Conservation (phyloP, 805 yeast genomes). For the Pichia cabralensis region DNA sequence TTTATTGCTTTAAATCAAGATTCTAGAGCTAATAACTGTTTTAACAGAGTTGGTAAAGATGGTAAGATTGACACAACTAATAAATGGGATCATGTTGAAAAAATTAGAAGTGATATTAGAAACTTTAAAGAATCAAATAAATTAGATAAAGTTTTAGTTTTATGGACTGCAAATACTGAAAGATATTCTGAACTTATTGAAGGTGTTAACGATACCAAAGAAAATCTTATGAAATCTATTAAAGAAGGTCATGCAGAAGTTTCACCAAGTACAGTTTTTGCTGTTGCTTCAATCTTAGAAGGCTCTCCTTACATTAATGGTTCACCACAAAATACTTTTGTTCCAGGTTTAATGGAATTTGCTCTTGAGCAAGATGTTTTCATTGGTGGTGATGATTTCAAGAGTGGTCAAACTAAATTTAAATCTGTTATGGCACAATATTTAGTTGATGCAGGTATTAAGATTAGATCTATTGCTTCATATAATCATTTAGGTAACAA, state of each 20-base stretch:
- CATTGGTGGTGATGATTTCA: constrained; percentile 96
- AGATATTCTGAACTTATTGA: constrained; percentile 69
- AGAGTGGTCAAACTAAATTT: constrained; percentile 91
- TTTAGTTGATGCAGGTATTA: constrained; percentile 94
- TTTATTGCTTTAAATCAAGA: constrained; percentile 92
- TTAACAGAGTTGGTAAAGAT: constrained; percentile 39
- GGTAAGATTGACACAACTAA: constrained; percentile 44
- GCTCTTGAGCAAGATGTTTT: constrained; percentile 69
- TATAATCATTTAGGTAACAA: constrained; percentile 95
- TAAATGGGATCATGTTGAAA: constrained; percentile 88
- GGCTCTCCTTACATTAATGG: constrained; percentile 88
- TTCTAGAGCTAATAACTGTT: constrained; percentile 82
- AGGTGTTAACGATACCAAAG: constrained; percentile 85
- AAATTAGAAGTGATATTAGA: constrained; percentile 72
- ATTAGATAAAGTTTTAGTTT: constrained; percentile 78
- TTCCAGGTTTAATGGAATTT: constrained; percentile 86
- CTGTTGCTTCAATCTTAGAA: constrained; percentile 87
- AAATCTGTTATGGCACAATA: constrained; percentile 96
- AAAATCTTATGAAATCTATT: constrained; percentile 62
- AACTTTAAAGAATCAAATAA: constrained; percentile 62
- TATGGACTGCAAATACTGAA: constrained; percentile 98
- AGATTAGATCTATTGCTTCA: constrained; percentile 89
- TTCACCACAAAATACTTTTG: constrained; percentile 95
- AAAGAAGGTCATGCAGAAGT: constrained; percentile 75
- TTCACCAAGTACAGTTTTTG: constrained; percentile 89